phyloP scores from a whole-genome alignment of 139 green algal genomes.

The Tetradesmus obliquus region DNA sequence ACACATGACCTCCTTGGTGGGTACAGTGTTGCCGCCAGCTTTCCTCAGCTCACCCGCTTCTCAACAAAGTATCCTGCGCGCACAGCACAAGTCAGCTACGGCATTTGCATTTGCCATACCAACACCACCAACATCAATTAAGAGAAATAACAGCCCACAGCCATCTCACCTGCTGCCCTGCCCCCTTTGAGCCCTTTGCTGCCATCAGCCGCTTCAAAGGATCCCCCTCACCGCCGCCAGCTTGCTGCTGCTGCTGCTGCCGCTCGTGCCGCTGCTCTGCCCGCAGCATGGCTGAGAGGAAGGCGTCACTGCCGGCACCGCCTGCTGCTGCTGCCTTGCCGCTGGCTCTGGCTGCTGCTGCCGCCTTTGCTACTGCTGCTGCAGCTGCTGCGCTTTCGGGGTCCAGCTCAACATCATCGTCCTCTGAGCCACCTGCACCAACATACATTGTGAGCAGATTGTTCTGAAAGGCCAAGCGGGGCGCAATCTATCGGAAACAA shows the following conservation, averaged over 20 bases:
- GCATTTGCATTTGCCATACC: too few species aligned
- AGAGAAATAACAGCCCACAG: too few species aligned
- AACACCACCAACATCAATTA: too few species aligned
- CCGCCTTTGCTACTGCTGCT: slow-evolving; percentile 25
- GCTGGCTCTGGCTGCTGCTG: not conserved
- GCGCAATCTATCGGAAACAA: too few species aligned
- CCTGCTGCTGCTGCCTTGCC: not conserved
- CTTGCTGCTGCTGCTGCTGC: not conserved
- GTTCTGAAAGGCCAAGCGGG: too few species aligned
- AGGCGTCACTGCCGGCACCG: not conserved
- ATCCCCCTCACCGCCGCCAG: not conserved
- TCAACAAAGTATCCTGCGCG: too few species aligned
- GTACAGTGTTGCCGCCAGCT: too few species aligned
- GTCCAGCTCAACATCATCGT: slow-evolving; percentile 17
- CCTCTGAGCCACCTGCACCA: not conserved
- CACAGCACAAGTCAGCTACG: too few species aligned
- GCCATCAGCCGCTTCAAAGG: not conserved
- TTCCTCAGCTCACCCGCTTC: too few species aligned
- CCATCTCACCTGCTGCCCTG: not conserved
- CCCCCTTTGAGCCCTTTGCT: not conserved
- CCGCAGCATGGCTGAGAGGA: slow-evolving; percentile 30
- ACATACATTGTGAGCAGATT: not conserved
- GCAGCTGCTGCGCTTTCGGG: not conserved
- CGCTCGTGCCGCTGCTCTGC: slow-evolving; percentile 34
- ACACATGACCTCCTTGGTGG: too few species aligned